These are phyloP conservation scores for Pulveroboletus ravenelii DNA, from an alignment of 768 basidiomycete species.

Conservation along the genomic window DNA sequence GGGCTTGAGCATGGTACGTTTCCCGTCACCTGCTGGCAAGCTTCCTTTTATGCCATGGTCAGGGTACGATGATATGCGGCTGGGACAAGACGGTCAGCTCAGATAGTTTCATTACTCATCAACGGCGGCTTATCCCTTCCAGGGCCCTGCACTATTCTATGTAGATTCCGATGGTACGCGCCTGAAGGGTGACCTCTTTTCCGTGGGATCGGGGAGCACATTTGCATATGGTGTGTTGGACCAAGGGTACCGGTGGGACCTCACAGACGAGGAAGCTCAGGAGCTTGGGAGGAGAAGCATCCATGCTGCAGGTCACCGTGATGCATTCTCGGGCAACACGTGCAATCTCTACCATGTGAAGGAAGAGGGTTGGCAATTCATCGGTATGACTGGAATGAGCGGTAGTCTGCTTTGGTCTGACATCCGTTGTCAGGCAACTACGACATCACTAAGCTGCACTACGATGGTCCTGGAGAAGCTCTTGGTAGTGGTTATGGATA, in stretches of 20 bases:
- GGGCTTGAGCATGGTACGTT: constrained; percentile 95
- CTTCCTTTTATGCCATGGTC: constrained; percentile 3
- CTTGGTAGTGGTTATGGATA: constrained; percentile 81
- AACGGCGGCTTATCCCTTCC: constrained; percentile 13
- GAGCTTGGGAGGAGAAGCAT: constrained; percentile 92
- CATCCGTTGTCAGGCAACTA: constrained; percentile 65
- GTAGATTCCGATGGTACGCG: constrained; percentile 97
- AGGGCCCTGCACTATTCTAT: constrained; percentile 94
- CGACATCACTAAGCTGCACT: constrained; percentile 86
- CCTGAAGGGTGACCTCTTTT: constrained; percentile 95
- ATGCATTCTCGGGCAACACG: constrained; percentile 94
- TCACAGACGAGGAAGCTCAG: constrained; percentile 89
- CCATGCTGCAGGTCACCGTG: constrained; percentile 94
- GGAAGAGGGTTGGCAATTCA: constrained; percentile 93
- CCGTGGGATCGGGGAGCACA: constrained; percentile 96
- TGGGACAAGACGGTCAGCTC: constrained; percentile 93
- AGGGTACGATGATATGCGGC: constrained; percentile 99
- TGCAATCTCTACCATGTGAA: constrained; percentile 96
- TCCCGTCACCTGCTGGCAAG: neutral
- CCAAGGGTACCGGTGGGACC: constrained; percentile 91
- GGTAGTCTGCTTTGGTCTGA: constrained; percentile 9
- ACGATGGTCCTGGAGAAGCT: constrained; percentile 75
- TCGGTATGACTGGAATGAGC: constrained; percentile 53
- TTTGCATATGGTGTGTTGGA: constrained; percentile 99
- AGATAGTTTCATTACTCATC: neutral